Evolutionary conservation across 2,329 filamentous ascomycete species (phyloP), one percentile per base, ranked within the genome.

Genomic region (Bipolaris zeicola): DNA sequence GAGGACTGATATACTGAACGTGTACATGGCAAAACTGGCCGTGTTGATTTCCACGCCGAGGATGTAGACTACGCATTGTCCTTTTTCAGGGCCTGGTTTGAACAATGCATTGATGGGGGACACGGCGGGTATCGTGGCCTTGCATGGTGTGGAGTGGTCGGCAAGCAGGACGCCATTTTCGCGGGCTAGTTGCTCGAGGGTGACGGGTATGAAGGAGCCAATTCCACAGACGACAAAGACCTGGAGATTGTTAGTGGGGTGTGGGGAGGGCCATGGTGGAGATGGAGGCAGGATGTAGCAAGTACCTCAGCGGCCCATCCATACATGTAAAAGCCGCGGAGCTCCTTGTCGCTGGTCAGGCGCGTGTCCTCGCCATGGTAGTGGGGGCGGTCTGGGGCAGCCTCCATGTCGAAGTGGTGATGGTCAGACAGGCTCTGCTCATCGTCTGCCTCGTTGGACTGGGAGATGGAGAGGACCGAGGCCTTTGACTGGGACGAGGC

Each of bases 1-100:
- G 18, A 97, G 77, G 1, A 99, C 95, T 73, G 91, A 96, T 69
- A 96, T 81, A 55, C 92, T 96, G 77, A 99, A 99, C 1, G 92
- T 97, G 78, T 98, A 98, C 92, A 98, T 96, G 73, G 92, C 94
- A 76, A 98, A 97, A 76, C 91, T 96, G 34, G 94, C 93, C 0
- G 94, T 97, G 77, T 98, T 98, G 78, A 99, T 89, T 69, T 96
- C 89, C 57, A 90, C 76, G 5, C 94, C 94, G 22, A 96, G 79
- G 5, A 98, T 81, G 62, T 89, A 86, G 57, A 98, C 87, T 57
- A 98, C 81, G 72, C 95, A 99, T 73, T 96, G 91, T 51, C 64
- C 70, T 20, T 64, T 65, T 4, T 75, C 73, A 31, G 62, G 64
- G 24, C 64, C 53, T n/a, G 72, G 67, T n/a, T 39, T 59, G 42